phyloP scores from a whole-genome alignment of 345 rosid genomes.

The Lepidium africanum region DNA sequence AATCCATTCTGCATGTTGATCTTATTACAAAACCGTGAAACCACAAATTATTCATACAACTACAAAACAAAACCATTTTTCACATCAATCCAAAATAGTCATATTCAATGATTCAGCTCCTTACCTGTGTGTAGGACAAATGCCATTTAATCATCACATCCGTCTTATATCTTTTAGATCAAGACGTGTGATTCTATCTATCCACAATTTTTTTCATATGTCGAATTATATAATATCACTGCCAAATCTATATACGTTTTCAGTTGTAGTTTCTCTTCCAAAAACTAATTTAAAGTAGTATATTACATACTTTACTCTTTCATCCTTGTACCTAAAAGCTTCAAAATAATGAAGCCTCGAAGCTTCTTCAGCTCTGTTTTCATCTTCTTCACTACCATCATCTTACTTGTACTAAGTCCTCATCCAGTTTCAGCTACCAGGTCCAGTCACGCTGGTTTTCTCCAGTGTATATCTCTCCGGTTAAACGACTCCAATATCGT shows the following conservation, averaged over 20 bases:
- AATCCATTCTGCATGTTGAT: no score
- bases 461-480: constrained; percentile 26
- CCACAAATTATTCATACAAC: no score
- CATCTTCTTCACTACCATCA: neutral
- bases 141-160: constrained; percentile 5
- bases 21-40: no score
- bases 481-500: constrained; percentile 25
- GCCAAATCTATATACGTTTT: neutral
- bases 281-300: neutral
- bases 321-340: neutral
- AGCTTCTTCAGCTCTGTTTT: neutral
- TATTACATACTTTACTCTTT: neutral
- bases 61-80: neutral
- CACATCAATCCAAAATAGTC: constrained; percentile 12
- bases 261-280: neutral
- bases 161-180: neutral
- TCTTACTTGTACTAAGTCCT: neutral
- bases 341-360: constrained; percentile 4
- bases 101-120: constrained; percentile 1
- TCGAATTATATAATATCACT: neutral
- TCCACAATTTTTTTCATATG: constrained; percentile 1
- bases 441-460: neutral
- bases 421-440: constrained; percentile 1
- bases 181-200: constrained; percentile 19
- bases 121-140: constrained; percentile 5